Conservation (phyloP, 805 yeast species). For the Candida insectalens region DNA sequence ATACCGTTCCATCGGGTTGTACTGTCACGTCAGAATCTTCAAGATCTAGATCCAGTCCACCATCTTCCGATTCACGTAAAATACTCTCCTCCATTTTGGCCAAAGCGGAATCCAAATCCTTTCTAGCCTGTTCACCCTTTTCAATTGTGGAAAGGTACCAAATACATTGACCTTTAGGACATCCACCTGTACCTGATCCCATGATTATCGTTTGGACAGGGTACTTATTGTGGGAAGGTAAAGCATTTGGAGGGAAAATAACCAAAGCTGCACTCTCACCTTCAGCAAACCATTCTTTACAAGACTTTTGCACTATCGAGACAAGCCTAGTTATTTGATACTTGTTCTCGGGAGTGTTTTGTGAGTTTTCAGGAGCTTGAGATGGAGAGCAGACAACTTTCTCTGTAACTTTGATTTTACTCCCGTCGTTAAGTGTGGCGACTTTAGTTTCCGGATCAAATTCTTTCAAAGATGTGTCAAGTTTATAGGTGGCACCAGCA, state of each 20-base stretch:
- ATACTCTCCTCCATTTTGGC: constrained; percentile 71
- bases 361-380: constrained; percentile 37
- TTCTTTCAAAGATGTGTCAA: constrained; percentile 54
- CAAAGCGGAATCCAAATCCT: constrained; percentile 73
- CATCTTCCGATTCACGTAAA: constrained; percentile 64
- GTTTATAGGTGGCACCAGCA: constrained; percentile 89
- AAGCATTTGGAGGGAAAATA: constrained; percentile 82
- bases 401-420: constrained; percentile 66
- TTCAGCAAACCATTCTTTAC: constrained; percentile 86
- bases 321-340: constrained; percentile 65
- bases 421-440: constrained; percentile 70
- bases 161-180: constrained; percentile 77
- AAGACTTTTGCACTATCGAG: constrained; percentile 76
- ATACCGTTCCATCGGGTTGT: constrained; percentile 45
- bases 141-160: constrained; percentile 86
- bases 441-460: constrained; percentile 59
- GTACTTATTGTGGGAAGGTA: constrained; percentile 51
- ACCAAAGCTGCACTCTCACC: constrained; percentile 80
- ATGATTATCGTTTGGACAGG: constrained; percentile 84
- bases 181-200: constrained; percentile 81
- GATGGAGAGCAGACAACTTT: constrained; percentile 71
- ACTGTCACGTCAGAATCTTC: constrained; percentile 45
- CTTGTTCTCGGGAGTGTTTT: constrained; percentile 33
- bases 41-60: constrained; percentile 42
- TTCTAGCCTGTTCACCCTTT: constrained; percentile 56